Base-by-base conservation (phyloP, 768 basidiomycete species). In the Leccinum boreale region DNA sequence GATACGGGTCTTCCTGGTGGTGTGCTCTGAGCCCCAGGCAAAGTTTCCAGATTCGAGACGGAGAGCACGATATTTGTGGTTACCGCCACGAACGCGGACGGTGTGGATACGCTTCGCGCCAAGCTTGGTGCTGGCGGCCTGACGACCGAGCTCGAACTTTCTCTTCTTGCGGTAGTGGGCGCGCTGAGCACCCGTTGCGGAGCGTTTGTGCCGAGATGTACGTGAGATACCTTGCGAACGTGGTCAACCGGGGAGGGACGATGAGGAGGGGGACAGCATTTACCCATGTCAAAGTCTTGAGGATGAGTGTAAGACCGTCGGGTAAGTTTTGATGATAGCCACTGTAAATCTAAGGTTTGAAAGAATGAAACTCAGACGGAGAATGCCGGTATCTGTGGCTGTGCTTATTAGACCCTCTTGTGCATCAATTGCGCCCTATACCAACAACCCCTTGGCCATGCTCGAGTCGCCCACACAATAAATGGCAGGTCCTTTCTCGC, bases 121-220 rank as follows among this genome's bases (percentile, higher is more conserved):
- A 64, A 99, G 87, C 82, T 92, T 98, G 73, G 97, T 99, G 84
- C 80, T 94, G 66, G 97, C 97, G 58, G 97, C 81, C 75, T 98
- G 97, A 74, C 97, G 94, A 74, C 96, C 97, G 70, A 98, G 87
- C 84, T 99, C 97, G 79, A 98, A 98, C 82, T 98, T 98, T 89
- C 97, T 88, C 92, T 98, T 99, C 86, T 99, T 99, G 84, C 96
- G 93, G 81, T 94, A 96, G 80, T 90, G 86, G 68, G 94, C 86
- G 69, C 90, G 89, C 78, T 94, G 90, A 59, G 90, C 92, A 70
- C 92, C 96, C 50, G 93, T 88, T 68, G 85, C 89, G 65, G 94
- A 90, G 74, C 95, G 93, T 80, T 98, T 98, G 85, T 98, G 94
- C 75, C 96, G 85, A 70, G 94, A 96, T 64, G 94, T 85, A 70